A percentile compares a stretch with the other conserved stretches of the same genome.
These are phyloP conservation scores for Scedosporium boydii DNA, from an alignment of 2,329 filamentous ascomycete species.

Conservation along the genomic window DNA sequence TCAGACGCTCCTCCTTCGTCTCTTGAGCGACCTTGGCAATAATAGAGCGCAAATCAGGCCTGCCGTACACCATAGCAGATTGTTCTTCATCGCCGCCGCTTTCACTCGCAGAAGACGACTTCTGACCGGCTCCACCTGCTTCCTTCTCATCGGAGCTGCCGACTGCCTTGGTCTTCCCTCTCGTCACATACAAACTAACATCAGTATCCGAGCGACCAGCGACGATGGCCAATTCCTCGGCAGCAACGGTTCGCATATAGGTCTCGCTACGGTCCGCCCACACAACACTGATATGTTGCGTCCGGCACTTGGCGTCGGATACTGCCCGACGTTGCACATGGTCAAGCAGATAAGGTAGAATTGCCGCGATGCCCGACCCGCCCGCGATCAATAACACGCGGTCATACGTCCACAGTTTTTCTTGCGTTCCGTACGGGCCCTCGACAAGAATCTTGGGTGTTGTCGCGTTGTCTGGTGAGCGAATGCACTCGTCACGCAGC, in stretches of 20 bases:
- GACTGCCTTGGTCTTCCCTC: neutral
- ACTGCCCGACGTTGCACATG: neutral
- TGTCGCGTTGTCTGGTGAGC: neutral
- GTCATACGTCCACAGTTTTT: neutral
- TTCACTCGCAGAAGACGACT: no score
- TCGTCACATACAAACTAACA: neutral
- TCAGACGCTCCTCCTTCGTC: neutral
- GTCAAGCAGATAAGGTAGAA: neutral
- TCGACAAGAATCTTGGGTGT: neutral
- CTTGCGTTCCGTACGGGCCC: neutral
- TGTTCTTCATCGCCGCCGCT: neutral
- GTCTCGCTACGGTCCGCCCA: neutral
- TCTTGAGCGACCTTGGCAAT: neutral
- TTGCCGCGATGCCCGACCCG: neutral
- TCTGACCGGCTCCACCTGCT: neutral
- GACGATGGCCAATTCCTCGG: neutral
- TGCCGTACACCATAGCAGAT: neutral
- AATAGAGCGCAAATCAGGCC: neutral
- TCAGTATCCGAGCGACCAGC: neutral
- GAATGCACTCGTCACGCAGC: constrained; percentile 17
- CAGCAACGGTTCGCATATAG: neutral
- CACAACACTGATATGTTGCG: neutral
- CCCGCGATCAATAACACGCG: neutral
- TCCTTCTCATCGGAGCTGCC: neutral
- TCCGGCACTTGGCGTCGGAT: neutral